These are phyloP conservation scores for Penicillium sp. DNA, from an alignment of 2,329 filamentous ascomycete genomes.

Conservation along the genomic window DNA sequence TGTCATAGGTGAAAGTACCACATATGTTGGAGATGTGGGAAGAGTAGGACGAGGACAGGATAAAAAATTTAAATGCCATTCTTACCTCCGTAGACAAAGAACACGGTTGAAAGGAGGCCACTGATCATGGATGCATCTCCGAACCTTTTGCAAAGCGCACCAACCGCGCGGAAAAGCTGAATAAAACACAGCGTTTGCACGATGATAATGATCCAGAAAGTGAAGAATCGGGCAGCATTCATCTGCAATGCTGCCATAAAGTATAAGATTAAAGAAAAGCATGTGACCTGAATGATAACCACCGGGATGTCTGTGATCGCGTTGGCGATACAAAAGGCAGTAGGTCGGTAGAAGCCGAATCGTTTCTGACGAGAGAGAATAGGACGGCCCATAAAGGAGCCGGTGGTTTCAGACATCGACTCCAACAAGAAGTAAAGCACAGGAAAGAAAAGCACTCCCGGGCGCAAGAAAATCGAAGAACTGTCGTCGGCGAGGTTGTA, in stretches of 20 bases:
- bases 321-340: constrained; percentile 59
- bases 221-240: constrained; percentile 61
- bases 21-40: neutral
- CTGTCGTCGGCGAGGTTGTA: constrained; percentile 53
- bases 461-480: constrained; percentile 57
- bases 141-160: constrained; percentile 48
- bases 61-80: neutral
- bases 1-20: neutral
- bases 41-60: neutral
- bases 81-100: constrained; percentile 54
- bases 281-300: constrained; percentile 55
- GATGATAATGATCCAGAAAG: constrained; percentile 56
- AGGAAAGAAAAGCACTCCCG: constrained; percentile 61
- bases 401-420: constrained; percentile 59
- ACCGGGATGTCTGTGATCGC: constrained; percentile 58
- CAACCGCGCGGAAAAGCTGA: constrained; percentile 52
- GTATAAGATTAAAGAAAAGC: constrained; percentile 62
- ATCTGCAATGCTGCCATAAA: constrained; percentile 58
- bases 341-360: constrained; percentile 66
- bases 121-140: constrained; percentile 50
- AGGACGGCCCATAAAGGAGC: constrained; percentile 62
- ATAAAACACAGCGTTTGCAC: constrained; percentile 52
- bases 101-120: constrained; percentile 43
- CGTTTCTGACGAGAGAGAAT: constrained; percentile 69
- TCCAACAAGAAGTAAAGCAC: constrained; percentile 62